Percentiles rank a stretch among this genome's conserved stretches.
phyloP scores from a whole-genome alignment of 495 filamentous ascomycete species.

The Ascobolus immersus region DNA sequence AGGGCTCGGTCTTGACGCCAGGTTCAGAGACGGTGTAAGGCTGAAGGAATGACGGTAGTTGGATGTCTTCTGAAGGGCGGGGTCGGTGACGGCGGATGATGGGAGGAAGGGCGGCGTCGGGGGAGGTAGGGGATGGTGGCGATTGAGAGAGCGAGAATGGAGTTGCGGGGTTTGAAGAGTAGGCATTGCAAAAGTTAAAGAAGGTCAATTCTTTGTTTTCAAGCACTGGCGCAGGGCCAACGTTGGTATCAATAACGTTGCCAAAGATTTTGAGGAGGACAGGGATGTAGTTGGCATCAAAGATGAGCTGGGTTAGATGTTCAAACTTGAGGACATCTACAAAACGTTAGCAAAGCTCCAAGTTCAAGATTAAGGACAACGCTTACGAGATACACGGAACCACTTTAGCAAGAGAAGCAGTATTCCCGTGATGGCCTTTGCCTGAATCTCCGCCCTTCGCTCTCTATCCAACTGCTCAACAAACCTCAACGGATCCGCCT shows the following conservation, averaged over 20 bases:
- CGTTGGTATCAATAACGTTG: too few species aligned
- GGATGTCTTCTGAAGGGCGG: too few species aligned
- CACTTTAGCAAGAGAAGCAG: conserved; percentile 73
- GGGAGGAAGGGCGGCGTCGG: conserved; percentile 60
- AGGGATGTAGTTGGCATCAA: conserved; percentile 85
- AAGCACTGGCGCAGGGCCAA: too few species aligned
- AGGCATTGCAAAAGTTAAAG: conserved; percentile 58
- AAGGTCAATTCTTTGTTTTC: conserved; percentile 72
- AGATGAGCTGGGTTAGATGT: conserved; percentile 72
- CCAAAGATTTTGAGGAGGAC: conserved; percentile 65
- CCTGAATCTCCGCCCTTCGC: conserved; percentile 58
- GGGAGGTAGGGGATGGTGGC: conserved; percentile 10
- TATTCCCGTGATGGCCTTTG: conserved; percentile 71
- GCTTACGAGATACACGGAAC: conserved; percentile 83
- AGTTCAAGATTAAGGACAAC: not conserved
- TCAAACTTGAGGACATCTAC: conserved; percentile 85
- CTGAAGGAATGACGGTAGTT: too few species aligned
- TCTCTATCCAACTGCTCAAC: conserved; percentile 53
- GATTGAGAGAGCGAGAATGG: conserved; percentile 11
- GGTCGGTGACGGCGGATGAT: conserved; percentile 41
- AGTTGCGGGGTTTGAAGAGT: conserved; percentile 23
- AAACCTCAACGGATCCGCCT: too few species aligned
- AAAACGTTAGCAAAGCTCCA: conserved; percentile 13
- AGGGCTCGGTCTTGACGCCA: conserved; percentile 11
- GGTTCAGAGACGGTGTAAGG: conserved; percentile 3